Base-by-base conservation (phyloP, 345 rosid genomes). In the Murraya koenigii region DNA sequence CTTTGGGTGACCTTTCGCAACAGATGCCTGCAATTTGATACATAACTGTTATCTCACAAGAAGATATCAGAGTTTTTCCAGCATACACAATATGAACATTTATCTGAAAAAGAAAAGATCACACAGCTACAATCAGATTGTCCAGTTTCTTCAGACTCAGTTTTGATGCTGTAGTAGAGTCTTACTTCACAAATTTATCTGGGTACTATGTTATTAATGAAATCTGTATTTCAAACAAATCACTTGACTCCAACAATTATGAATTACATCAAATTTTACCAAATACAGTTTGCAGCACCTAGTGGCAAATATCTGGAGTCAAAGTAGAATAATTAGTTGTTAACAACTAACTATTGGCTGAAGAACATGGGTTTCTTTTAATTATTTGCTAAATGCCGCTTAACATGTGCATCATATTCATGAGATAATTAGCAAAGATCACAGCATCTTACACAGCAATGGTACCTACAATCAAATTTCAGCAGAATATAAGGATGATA, bases 1-100 rank as follows among this genome's bases (percentile, higher is more conserved):
- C 71, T 69, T 79, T 38, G 95, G 95, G 75, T 80, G 90, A 69
- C 87, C 95, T 72, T 85, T 89, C 7, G 93, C 95, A 6, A 89
- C 35, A n/a, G 90, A 83, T 35, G 82, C 88, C 95, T 91, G 85
- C 79, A 77, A 71, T 78, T 35, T 52, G 56, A 80, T 14, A 68
- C 32, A 67, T 65, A 75, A 44, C 7, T 44, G 28, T 25, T 19
- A 74, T 39, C 25, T 30, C 67, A 26, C 4, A 13, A 71, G 30
- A 17, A 75, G n/a, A 49, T 8, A 0, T 25, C 8, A 26, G 35
- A 62, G 13, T 19, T 13, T 33, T 30, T 22, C 44, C 15, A 15
- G 26, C 56, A 8, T 30, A 64, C 44, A 17, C 5, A 47, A 30
- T 62, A 3, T 62, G 38, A 62, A 61, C 19, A 23, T 61, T 14